phyloP scores from a whole-genome alignment of 805 yeast species.

The Candida khao-thaluensis region DNA sequence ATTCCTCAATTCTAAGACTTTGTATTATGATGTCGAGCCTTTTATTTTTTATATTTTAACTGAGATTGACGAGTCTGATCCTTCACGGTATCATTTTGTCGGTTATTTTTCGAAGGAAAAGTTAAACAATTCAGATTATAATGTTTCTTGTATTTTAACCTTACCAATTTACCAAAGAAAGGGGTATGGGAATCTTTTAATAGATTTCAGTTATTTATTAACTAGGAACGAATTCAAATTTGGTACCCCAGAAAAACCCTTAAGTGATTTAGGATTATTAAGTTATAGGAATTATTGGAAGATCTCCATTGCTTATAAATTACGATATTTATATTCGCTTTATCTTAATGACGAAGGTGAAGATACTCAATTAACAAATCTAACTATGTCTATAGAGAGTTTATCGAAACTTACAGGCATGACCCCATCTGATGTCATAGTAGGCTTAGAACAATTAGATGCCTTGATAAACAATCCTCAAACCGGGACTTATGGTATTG shows the following conservation, averaged over 20 bases:
- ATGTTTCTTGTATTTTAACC: conserved; percentile 87
- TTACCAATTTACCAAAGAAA: conserved; percentile 82
- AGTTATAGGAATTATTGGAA: conserved; percentile 91
- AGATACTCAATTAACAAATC: conserved; percentile 19
- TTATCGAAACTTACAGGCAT: conserved; percentile 76
- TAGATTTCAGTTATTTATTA: conserved; percentile 83
- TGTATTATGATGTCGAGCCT: conserved; percentile 95
- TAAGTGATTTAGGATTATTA: conserved; percentile 79
- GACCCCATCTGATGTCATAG: conserved; percentile 81
- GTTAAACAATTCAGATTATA: conserved; percentile 70
- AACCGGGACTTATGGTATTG: conserved; percentile 51
- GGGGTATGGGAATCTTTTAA: conserved; percentile 86
- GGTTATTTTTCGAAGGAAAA: conserved; percentile 95
- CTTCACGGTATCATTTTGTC: conserved; percentile 65
- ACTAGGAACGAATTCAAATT: conserved; percentile 70
- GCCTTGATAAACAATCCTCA: conserved; percentile 51
- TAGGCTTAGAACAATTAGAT: conserved; percentile 76
- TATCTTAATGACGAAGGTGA: conserved; percentile 11
- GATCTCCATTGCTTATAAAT: conserved; percentile 53
- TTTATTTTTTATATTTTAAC: conserved; percentile 85
- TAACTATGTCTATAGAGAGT: conserved; percentile 51
- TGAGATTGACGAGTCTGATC: conserved; percentile 51
- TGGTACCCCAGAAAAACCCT: conserved; percentile 96
- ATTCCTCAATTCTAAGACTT: conserved; percentile 85
- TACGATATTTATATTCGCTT: conserved; percentile 28